A percentile compares a stretch with the other conserved stretches of the same genome.
Evolutionary conservation across 1,284 basidiomycete species (phyloP).

Genomic region (Naganishia albida): DNA sequence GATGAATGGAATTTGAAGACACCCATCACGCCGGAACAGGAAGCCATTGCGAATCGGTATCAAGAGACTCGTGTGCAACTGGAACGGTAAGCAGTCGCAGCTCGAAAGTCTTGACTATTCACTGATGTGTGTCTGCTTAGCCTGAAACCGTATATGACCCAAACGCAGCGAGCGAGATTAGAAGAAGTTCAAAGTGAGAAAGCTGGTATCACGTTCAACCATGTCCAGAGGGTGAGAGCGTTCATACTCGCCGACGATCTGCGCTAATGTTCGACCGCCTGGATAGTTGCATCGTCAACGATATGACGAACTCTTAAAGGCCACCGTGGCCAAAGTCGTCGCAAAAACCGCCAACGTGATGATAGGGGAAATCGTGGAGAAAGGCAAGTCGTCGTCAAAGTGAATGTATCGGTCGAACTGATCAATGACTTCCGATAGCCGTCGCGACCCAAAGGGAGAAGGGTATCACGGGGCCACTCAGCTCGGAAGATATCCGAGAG

Average conservation of each 20-base stretch:
- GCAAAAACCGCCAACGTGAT: conserved; percentile 26
- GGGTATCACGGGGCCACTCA: conserved; percentile 10
- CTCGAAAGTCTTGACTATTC: background rate
- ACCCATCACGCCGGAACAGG: conserved; percentile 22
- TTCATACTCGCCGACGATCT: background rate
- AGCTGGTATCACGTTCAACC: conserved; percentile 26
- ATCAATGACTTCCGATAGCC: background rate
- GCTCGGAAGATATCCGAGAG: conserved; percentile 19
- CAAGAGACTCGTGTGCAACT: conserved; percentile 23
- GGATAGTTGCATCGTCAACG: conserved; percentile 25
- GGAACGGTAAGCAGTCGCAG: conserved; percentile 5
- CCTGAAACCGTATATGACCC: conserved; percentile 17
- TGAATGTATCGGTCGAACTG: background rate
- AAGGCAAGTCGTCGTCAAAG: background rate
- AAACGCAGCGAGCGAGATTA: conserved; percentile 16
- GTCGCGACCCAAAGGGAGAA: conserved; percentile 18
- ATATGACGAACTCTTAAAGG: conserved; percentile 23
- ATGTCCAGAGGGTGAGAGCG: conserved; percentile 12
- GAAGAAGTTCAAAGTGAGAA: conserved; percentile 26
- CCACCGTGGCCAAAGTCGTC: conserved; percentile 19
- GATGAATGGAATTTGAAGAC: conserved; percentile 26
- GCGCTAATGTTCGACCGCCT: background rate
- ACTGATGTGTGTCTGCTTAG: background rate
- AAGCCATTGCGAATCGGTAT: conserved; percentile 24
- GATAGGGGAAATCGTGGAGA: conserved; percentile 23